These are phyloP conservation scores for Ploettnerulaceae sp. DNA, from an alignment of 2,329 filamentous ascomycete genomes.

Conservation along the genomic window DNA sequence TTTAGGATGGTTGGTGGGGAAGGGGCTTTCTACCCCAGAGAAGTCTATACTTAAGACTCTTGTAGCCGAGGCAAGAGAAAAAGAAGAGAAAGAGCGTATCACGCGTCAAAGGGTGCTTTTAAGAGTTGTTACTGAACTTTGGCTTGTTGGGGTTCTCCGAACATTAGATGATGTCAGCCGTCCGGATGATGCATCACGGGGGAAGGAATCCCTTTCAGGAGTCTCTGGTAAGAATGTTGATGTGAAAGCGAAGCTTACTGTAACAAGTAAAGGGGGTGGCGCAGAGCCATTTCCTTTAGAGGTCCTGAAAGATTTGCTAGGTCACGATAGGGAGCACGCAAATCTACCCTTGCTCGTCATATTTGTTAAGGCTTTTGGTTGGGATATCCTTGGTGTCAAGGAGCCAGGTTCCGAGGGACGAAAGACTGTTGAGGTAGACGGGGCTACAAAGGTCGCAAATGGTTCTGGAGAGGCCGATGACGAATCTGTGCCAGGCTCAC, in stretches of 20 bases:
- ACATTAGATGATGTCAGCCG: slow-evolving; percentile 66
- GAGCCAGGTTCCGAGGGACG: slow-evolving; percentile 68
- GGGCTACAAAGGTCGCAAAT: slow-evolving; percentile 49
- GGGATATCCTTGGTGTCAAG: slow-evolving; percentile 87
- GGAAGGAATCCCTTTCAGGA: slow-evolving; percentile 41
- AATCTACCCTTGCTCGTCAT: slow-evolving; percentile 89
- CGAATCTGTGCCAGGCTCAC: slow-evolving; percentile 46
- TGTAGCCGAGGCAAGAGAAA: slow-evolving; percentile 76
- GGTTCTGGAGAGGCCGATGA: slow-evolving; percentile 42
- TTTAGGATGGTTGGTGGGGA: slow-evolving; percentile 86
- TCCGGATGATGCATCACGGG: slow-evolving; percentile 54
- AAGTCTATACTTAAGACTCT: slow-evolving; percentile 76
- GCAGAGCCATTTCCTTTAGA: slow-evolving; percentile 93
- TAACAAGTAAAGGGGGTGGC: slow-evolving; percentile 57
- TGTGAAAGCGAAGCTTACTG: slow-evolving; percentile 49
- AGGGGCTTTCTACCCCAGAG: slow-evolving; percentile 86
- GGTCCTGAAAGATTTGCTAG: slow-evolving; percentile 93
- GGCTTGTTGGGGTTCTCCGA: slow-evolving; percentile 83
- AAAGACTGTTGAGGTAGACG: slow-evolving; percentile 79
- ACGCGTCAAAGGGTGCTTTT: slow-evolving; percentile 80
- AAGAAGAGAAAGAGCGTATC: slow-evolving; percentile 92
- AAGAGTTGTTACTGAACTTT: slow-evolving; percentile 88
- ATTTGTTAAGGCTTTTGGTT: slow-evolving; percentile 93
- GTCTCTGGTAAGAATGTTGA: slow-evolving; percentile 58
- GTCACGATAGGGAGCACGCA: slow-evolving; percentile 85